phyloP scores from a whole-genome alignment of 306 rosid genomes.

The Lathyrus oleraceus region DNA sequence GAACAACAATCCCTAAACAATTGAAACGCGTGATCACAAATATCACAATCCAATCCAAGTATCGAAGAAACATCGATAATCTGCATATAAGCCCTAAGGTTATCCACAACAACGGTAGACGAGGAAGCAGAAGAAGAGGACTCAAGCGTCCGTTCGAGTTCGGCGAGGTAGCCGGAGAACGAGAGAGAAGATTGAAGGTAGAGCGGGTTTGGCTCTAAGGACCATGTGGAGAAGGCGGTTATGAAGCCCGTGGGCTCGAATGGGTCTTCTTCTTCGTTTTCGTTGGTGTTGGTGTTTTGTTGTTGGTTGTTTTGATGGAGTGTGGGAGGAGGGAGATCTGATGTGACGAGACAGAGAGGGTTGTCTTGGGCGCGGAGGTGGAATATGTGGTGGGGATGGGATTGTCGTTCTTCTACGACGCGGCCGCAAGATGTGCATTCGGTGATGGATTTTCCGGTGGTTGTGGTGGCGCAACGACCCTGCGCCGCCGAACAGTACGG shows the following conservation, averaged over 20 bases:
- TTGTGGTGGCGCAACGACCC: constrained; percentile 83
- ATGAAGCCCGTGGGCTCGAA: constrained; percentile 95
- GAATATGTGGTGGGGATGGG: constrained; percentile 85
- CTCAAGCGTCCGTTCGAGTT: constrained; percentile 87
- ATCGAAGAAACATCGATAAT: constrained; percentile 90
- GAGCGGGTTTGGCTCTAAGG: constrained; percentile 83
- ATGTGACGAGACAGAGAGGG: constrained; percentile 89
- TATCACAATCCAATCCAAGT: constrained; percentile 76
- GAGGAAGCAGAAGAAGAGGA: constrained; percentile 66
- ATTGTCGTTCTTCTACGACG: constrained; percentile 83
- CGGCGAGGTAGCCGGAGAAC: constrained; percentile 95
- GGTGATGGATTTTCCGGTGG: constrained; percentile 64
- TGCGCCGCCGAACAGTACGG: constrained; percentile 82
- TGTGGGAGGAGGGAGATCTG: constrained; percentile 86
- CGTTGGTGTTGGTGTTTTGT: constrained; percentile 14
- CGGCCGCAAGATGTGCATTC: constrained; percentile 94
- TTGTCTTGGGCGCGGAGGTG: constrained; percentile 89
- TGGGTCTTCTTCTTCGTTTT: constrained; percentile 57
- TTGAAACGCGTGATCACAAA: constrained; percentile 90
- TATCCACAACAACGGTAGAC: constrained; percentile 77
- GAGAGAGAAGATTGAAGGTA: constrained; percentile 76
- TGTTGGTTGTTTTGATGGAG: constrained; percentile 37
- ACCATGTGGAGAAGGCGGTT: constrained; percentile 92
- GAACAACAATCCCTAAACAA: constrained; percentile 95
- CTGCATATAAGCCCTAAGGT: constrained; percentile 95